Conservation (phyloP, 805 yeast genomes). For the Candida palmyrensis region DNA sequence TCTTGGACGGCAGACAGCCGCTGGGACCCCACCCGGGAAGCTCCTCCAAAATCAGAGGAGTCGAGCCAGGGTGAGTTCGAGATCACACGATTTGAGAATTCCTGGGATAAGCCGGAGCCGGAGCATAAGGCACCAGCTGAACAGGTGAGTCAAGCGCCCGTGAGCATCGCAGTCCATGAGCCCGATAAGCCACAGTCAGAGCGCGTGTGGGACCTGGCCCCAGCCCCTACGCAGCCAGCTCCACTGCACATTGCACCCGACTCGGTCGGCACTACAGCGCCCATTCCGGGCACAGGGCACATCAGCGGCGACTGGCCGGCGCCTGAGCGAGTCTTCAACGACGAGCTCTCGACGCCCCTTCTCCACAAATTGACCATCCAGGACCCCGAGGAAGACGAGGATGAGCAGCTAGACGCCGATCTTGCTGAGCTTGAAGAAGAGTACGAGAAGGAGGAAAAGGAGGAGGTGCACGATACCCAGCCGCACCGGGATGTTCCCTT, state of each 20-base stretch:
- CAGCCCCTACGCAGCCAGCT: conserved; percentile 1
- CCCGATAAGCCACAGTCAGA: neutral
- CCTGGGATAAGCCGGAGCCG: conserved; percentile 21
- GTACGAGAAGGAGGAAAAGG: conserved; percentile 5
- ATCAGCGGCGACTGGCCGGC: neutral
- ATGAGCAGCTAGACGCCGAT: neutral
- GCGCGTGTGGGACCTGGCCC: neutral
- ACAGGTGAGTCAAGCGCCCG: neutral
- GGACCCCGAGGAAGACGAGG: neutral
- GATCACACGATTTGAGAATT: conserved; percentile 12
- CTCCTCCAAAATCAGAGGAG: conserved; percentile 30
- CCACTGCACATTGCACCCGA: neutral
- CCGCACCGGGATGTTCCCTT: neutral
- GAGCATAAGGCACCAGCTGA: conserved; percentile 1
- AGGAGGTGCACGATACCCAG: conserved; percentile 5
- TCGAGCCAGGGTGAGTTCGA: neutral
- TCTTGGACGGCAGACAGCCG: conserved; percentile 14
- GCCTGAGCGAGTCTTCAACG: conserved; percentile 65
- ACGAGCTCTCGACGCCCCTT: conserved; percentile 85
- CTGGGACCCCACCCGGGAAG: conserved; percentile 43
- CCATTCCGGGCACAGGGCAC: neutral
- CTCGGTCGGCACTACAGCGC: conserved; percentile 1
- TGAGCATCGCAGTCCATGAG: neutral
- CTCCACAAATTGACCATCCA: neutral
- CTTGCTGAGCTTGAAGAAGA: conserved; percentile 1